Evolutionary conservation across 257 asterid species (phyloP).

Genomic region (Plantago elongata): DNA sequence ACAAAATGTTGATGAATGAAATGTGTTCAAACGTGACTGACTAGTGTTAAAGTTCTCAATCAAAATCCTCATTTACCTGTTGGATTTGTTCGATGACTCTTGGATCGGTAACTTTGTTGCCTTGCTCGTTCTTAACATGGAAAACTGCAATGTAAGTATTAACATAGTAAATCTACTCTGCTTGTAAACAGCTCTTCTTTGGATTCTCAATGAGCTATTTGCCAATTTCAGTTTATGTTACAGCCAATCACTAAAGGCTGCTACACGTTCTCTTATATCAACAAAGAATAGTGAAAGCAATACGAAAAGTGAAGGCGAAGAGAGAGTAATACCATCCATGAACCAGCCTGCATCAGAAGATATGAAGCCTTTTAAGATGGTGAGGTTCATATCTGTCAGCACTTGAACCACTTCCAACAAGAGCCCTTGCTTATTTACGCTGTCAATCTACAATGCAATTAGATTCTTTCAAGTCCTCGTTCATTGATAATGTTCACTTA

Average conservation of each 20-base stretch:
- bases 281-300: neutral
- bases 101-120: constrained; percentile 59
- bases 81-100: constrained; percentile 56
- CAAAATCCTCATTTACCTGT: constrained; percentile 33
- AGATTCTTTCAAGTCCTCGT: neutral
- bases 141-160: constrained; percentile 43
- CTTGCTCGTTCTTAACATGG: constrained; percentile 61
- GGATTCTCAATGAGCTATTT: neutral
- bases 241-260: too few species aligned
- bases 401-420: constrained; percentile 71
- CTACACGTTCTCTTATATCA: neutral
- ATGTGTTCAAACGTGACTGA: neutral
- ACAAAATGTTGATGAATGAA: too few species aligned
- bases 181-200: neutral
- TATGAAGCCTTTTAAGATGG: constrained; percentile 60
- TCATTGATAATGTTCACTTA: too few species aligned
- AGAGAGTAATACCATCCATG: constrained; percentile 57
- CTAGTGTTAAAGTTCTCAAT: neutral
- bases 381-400: constrained; percentile 69
- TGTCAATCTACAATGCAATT: constrained; percentile 44
- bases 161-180: constrained; percentile 7
- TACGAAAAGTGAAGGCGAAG: neutral
- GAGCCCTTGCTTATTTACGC: constrained; percentile 62
- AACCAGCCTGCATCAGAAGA: constrained; percentile 81
- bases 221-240: too few species aligned